Base-by-base conservation (phyloP, 169 alveolate genomes). In the Eimeria mitis region DNA sequence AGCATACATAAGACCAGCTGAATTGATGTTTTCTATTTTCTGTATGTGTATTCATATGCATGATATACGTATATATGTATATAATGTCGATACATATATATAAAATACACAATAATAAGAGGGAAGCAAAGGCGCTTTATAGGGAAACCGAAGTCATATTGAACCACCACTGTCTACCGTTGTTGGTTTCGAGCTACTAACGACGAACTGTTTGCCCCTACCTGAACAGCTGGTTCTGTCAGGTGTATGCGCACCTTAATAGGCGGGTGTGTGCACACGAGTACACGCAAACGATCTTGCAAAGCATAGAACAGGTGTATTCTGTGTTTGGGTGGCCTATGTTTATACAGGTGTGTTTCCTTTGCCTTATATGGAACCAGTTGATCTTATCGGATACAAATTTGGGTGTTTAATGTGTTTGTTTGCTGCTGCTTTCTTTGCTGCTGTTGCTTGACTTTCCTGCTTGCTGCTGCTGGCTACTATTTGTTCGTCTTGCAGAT, bases 341-440 rank as follows among this genome's bases (percentile, higher is more conserved):
- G 65, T 56, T 16, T 56, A 16, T n/a, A 59, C 40, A 2, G 37
- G 34, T 25, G 71, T 63, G 37, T 28, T 2, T 25, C 13, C 9
- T 68, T n/a, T 34, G 78, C 21, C 31, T 34, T 34, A n/a, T 21
- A 31, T 68, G 78, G 2, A 1, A 31, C 44, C 23, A 31, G 49
- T 11, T 34, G 42, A 23, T 6, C 21, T n/a, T 68, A 7, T 34
- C 42, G 49, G 49, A 23, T 4, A 31, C 5, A 47, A 8, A 16
- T 9, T n/a, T 34, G 42, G 7, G 21, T 7, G 49, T 34, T 31
- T 2, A 31, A 9, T n/a, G 4, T 14, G 19, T n/a, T 11, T 68
- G 47, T 34, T 68, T n/a, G 78, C 49, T 68, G 42, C 47, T 68
- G 78, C 42, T n/a, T 68, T 68, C 78, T 4, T 71, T 71, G 84